phyloP scores from a whole-genome alignment of 2,329 filamentous ascomycete species.

The Pseudocercospora cruenta region DNA sequence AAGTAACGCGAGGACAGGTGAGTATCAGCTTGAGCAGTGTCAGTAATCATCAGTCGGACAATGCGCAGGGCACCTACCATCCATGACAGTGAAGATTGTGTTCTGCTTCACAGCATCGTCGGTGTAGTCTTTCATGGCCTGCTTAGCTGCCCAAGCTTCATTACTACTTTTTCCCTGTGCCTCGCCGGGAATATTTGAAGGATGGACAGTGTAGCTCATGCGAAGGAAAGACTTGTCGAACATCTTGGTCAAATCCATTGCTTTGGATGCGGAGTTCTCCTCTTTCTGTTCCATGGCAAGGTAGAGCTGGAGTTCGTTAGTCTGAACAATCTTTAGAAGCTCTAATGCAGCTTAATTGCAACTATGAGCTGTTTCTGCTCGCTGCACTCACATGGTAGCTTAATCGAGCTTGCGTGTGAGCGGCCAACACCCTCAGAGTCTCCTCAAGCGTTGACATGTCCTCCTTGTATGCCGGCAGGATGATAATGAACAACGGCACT shows the following conservation, averaged over 20 bases:
- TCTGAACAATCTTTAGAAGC: neutral
- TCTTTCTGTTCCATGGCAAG: conserved; percentile 75
- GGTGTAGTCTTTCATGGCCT: conserved; percentile 65
- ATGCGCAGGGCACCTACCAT: conserved; percentile 58
- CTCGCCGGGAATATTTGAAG: conserved; percentile 66
- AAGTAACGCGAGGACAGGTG: conserved; percentile 73
- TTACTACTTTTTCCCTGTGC: conserved; percentile 77
- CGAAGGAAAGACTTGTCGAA: conserved; percentile 68
- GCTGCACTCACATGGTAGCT: conserved; percentile 70
- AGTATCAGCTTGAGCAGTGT: conserved; percentile 61
- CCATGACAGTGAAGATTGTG: conserved; percentile 71
- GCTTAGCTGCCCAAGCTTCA: conserved; percentile 69
- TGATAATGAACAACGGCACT: conserved; percentile 62
- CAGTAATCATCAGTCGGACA: conserved; percentile 14
- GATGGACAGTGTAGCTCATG: conserved; percentile 70
- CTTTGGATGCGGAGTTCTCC: conserved; percentile 63
- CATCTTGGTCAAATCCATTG: conserved; percentile 62
- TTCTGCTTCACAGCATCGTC: conserved; percentile 56
- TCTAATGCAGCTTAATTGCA: neutral
- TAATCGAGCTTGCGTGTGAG: conserved; percentile 64
- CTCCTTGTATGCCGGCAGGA: conserved; percentile 76
- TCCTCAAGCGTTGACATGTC: conserved; percentile 69
- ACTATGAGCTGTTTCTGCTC: neutral
- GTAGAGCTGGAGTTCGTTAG: conserved; percentile 59
- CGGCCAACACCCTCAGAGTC: conserved; percentile 70